Evolutionary conservation across 805 yeast species (phyloP), one percentile per base, ranked within the genome.

Genomic region (Yamadazyma paraphyllophila): DNA sequence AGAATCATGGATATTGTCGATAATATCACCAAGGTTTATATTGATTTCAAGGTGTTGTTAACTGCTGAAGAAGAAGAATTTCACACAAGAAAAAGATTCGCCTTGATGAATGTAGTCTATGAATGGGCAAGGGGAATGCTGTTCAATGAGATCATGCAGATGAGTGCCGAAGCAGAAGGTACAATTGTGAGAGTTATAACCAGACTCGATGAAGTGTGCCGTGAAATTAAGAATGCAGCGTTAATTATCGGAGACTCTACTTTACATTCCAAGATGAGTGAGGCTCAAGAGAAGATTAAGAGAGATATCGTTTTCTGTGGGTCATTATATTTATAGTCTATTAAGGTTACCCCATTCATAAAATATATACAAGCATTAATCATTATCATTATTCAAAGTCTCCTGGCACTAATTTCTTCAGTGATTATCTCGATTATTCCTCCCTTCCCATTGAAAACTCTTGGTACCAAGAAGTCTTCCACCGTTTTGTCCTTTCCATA

Each of bases 251-350:
- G 99, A 45, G 97, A 94, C 64, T 82, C 95, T 6, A 78, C 80
- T n/a, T 75, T 94, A 51, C 95, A 90, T 64, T 74, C 88, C 39
- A 92, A 92, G 65, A 89, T 94, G 94, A 75, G 81, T 15, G 85
- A 81, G 45, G 97, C 97, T 0, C 98, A 92, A 66, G 98, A 94
- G 61, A 80, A 82, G 63, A 94, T 94, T 61, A 92, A 92, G 67
- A 81, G 99, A 57, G 99, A 94, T 63, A 94, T 94, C 55, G 98
- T 94, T 0, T 94, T 94, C 67, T 94, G 98, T 62, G 97, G 98
- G 3, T 87, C 96, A 46, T 77, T 94, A 49, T 94, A 94, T 61
- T 70, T 92, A 53, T 91, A 74, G 27, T 37, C 13, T 20, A 15
- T 16, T 8, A 34, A 20, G 8, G 12, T 13, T 35, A 20, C 11